These are phyloP conservation scores for Cladobotryum mycophilum DNA, from an alignment of 2,329 filamentous ascomycete species.

Conservation along the genomic window DNA sequence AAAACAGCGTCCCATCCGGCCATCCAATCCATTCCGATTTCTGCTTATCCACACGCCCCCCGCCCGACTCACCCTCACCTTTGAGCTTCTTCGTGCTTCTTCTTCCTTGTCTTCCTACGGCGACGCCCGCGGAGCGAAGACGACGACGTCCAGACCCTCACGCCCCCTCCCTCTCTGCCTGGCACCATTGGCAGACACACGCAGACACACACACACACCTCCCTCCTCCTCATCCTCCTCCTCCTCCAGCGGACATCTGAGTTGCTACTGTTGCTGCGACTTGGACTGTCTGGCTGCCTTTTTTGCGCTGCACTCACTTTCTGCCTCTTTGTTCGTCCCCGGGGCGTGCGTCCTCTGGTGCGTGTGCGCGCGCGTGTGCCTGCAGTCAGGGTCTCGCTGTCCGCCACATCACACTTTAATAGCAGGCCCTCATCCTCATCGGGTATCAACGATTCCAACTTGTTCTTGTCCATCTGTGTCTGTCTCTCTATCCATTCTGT, in stretches of 20 bases:
- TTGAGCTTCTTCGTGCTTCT: too few species aligned
- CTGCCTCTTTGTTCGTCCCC: conserved; percentile 4
- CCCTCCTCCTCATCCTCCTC: conserved; percentile 3
- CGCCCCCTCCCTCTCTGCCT: background rate
- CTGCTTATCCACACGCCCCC: background rate
- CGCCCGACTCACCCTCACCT: background rate
- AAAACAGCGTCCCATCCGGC: too few species aligned
- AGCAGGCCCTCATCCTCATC: conserved; percentile 13
- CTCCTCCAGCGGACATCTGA: too few species aligned
- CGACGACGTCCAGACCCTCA: too few species aligned
- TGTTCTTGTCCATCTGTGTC: background rate
- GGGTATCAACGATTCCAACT: conserved; percentile 14
- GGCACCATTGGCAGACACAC: background rate
- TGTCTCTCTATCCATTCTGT: too few species aligned
- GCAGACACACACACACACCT: background rate
- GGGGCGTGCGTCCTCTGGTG: conserved; percentile 3
- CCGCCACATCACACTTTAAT: conserved; percentile 13
- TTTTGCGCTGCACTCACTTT: background rate
- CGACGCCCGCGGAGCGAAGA: too few species aligned
- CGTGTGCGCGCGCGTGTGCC: conserved; percentile 13
- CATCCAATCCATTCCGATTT: too few species aligned
- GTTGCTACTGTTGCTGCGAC: background rate
- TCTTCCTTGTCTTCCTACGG: too few species aligned
- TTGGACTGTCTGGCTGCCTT: background rate
- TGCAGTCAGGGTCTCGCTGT: conserved; percentile 12